Conservation (phyloP, 2,329 filamentous ascomycete genomes). For the Hymenotorrendiella dingleyae region DNA sequence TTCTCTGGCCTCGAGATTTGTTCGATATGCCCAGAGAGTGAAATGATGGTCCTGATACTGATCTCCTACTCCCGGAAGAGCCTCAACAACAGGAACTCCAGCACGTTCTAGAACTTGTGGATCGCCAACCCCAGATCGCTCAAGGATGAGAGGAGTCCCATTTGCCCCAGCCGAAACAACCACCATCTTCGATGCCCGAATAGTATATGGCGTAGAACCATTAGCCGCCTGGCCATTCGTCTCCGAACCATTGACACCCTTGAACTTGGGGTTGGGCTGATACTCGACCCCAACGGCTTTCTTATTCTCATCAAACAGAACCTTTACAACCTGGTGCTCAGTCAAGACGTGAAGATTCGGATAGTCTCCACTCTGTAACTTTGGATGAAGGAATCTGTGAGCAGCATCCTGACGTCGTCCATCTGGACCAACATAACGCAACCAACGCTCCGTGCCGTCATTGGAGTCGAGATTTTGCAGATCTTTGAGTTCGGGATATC, state of each 20-base stretch:
- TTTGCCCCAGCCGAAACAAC: conserved; percentile 33
- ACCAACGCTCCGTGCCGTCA: conserved; percentile 33
- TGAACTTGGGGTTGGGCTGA: conserved; percentile 37
- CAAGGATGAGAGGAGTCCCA: conserved; percentile 39
- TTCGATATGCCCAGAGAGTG: conserved; percentile 43
- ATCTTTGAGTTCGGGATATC: conserved; percentile 45
- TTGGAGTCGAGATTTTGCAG: conserved; percentile 40
- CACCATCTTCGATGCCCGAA: conserved; percentile 45
- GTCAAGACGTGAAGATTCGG: conserved; percentile 52
- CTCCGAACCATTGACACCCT: too few species aligned
- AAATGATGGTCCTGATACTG: conserved; percentile 50
- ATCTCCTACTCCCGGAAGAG: conserved; percentile 44
- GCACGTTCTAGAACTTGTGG: conserved; percentile 39
- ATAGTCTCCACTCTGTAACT: conserved; percentile 39
- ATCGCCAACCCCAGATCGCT: conserved; percentile 53
- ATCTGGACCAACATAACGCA: conserved; percentile 40
- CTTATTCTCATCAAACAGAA: conserved; percentile 39
- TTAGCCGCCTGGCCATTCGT: too few species aligned
- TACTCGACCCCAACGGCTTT: conserved; percentile 41
- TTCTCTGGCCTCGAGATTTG: conserved; percentile 33
- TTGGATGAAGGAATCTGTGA: conserved; percentile 44
- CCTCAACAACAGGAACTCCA: conserved; percentile 37
- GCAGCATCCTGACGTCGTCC: conserved; percentile 50
- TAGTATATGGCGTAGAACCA: not conserved
- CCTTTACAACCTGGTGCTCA: conserved; percentile 45